Percentiles rank a stretch among this genome's conserved stretches.
These are phyloP conservation scores for Leucocoprinus birnbaumii DNA, from an alignment of 768 basidiomycete species.

Conservation along the genomic window DNA sequence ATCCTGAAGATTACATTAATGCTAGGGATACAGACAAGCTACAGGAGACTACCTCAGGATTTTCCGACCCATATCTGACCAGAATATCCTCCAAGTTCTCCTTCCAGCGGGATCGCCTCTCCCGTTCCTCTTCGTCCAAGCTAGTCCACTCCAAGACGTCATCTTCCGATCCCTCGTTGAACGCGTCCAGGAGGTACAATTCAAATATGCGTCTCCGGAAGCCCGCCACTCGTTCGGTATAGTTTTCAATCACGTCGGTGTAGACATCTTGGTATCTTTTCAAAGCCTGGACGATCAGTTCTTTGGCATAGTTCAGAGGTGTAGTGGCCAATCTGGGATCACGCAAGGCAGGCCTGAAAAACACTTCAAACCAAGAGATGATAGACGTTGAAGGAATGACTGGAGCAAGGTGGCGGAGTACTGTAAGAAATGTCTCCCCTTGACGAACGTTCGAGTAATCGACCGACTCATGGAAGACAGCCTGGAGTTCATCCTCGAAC, in stretches of 20 bases:
- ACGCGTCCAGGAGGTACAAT: slow-evolving; percentile 74
- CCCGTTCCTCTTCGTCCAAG: slow-evolving; percentile 59
- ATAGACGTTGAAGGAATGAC: slow-evolving; percentile 63
- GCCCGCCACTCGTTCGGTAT: slow-evolving; percentile 48
- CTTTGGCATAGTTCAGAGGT: slow-evolving; percentile 65
- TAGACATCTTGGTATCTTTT: slow-evolving; percentile 35
- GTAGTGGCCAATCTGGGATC: slow-evolving; percentile 63
- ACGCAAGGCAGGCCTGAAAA: slow-evolving; percentile 74
- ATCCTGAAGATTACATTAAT: slow-evolving; percentile 40
- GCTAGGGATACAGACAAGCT: neutral
- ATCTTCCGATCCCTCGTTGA: slow-evolving; percentile 68
- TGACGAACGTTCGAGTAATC: slow-evolving; percentile 63
- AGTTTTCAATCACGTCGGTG: slow-evolving; percentile 24
- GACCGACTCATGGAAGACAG: slow-evolving; percentile 56
- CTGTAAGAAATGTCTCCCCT: slow-evolving; percentile 62
- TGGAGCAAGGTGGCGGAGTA: slow-evolving; percentile 60
- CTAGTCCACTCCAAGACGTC: slow-evolving; percentile 77
- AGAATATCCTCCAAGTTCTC: slow-evolving; percentile 75
- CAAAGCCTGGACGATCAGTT: slow-evolving; percentile 64
- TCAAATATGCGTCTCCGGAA: slow-evolving; percentile 72
- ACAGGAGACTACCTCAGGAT: slow-evolving; percentile 55
- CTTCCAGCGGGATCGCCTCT: slow-evolving; percentile 67
- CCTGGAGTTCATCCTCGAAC: slow-evolving; percentile 67
- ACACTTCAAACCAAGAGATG: slow-evolving; percentile 82
- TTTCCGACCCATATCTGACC: slow-evolving; percentile 57